Conservation (phyloP, 2,329 filamentous ascomycete genomes). For the Elsinoe arachidis region DNA sequence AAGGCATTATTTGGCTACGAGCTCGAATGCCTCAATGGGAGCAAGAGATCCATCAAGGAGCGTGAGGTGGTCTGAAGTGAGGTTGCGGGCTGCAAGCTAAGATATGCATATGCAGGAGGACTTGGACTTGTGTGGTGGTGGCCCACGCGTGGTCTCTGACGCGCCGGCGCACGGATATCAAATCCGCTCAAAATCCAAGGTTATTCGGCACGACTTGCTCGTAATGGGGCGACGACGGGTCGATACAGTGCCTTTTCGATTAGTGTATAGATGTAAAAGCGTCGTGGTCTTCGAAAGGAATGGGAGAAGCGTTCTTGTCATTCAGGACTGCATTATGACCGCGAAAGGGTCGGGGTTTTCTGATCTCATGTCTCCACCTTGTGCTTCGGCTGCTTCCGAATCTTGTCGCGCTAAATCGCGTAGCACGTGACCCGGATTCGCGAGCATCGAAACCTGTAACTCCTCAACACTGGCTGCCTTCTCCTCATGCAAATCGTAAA, state of each 20-base stretch:
- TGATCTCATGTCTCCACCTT: conserved; percentile 1
- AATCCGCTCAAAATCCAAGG: not conserved
- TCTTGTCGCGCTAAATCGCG: not conserved
- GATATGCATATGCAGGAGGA: conserved; percentile 10
- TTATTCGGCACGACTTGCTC: not conserved
- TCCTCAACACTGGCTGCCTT: too few species aligned
- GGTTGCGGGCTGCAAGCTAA: conserved; percentile 4
- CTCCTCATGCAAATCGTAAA: not conserved
- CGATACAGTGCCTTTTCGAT: too few species aligned
- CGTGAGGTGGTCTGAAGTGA: conserved; percentile 3
- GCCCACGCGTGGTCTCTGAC: conserved; percentile 9
- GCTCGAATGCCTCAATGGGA: not conserved
- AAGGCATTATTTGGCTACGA: conserved; percentile 1
- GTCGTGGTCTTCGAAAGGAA: too few species aligned
- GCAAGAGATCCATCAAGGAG: conserved; percentile 2
- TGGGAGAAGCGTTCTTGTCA: not conserved
- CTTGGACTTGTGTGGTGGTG: not conserved
- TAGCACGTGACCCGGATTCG: not conserved
- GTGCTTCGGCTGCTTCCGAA: conserved; percentile 3
- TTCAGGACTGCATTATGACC: not conserved
- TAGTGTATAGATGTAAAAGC: too few species aligned
- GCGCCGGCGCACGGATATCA: not conserved
- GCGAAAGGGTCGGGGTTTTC: not conserved
- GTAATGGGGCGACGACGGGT: not conserved
- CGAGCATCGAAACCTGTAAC: too few species aligned